These are phyloP conservation scores for Fraxinus excelsior DNA, from an alignment of 257 asterid genomes.

Conservation along the genomic window DNA sequence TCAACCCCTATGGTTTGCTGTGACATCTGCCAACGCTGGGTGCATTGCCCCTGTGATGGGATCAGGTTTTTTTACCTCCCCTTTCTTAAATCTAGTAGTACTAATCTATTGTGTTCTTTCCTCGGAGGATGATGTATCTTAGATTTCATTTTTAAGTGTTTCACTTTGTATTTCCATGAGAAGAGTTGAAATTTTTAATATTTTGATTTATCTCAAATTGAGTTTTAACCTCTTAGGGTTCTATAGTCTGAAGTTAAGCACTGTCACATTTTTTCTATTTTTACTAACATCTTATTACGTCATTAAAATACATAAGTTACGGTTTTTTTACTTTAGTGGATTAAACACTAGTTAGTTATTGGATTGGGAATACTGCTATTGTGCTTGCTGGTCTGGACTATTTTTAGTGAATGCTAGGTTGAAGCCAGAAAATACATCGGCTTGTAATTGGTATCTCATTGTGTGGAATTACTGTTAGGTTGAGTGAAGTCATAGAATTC, in stretches of 20 bases:
- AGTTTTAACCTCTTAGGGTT: not conserved
- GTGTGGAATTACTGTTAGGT: not conserved
- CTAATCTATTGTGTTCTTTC: not conserved
- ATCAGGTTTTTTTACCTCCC: constrained; percentile 61
- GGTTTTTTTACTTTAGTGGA: not conserved
- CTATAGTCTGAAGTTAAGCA: constrained; percentile 3
- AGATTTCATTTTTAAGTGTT: not conserved
- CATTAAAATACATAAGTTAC: not conserved
- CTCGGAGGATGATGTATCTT: not conserved
- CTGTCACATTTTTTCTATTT: not conserved
- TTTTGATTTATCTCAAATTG: not conserved
- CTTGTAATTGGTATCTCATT: not conserved
- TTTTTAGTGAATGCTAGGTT: not conserved
- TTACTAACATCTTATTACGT: constrained; percentile 1
- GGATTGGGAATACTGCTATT: not conserved
- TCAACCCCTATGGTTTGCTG: constrained; percentile 99
- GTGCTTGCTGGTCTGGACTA: not conserved
- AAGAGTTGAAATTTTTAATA: not conserved
- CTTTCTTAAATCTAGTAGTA: constrained; percentile 11
- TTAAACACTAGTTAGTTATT: not conserved
- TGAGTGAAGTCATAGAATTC: not conserved
- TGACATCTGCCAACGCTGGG: constrained; percentile 97
- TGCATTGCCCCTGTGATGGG: constrained; percentile 95
- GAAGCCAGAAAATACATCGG: not conserved
- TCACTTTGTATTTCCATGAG: not conserved